Evolutionary conservation across 1,139 yeast species (phyloP), one percentile per base, ranked within the genome.

Genomic region (Pichia sp.): DNA sequence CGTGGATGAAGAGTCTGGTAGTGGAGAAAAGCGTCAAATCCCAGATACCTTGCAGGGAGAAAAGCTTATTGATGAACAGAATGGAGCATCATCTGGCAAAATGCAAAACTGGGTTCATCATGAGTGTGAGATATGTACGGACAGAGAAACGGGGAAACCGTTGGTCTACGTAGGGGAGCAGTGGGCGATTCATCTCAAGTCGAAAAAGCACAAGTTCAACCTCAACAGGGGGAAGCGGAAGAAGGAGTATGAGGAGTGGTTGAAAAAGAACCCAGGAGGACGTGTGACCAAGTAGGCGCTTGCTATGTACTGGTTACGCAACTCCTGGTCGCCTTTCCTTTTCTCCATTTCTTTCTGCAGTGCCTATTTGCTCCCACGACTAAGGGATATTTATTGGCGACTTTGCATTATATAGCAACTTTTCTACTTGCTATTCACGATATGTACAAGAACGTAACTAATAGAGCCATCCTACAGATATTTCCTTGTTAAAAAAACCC

Each of bases 131-230:
- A 69, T 76, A 1, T 93, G 99, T 66, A 72, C 70, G 15, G 84
- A 81, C 61, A 72, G 74, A 43, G 73, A 76, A 3, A 57, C 58
- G 1, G 85, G 84, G 2, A 72, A 79, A 6, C 78, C 80, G 0
- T 69, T 87, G 26, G 78, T 88, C 0, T 78, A 88, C 1, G 84
- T 93, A 8, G 98, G 98, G 0, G 82, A 82, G 4, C 85, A 79
- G 51, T 90, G 90, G 86, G 70, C 77, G 5, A 75, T 78, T 3
- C 99, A 93, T 68, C 56, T 82, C 49, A 72, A 74, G 30, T 85
- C 97, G 57, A 75, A 82, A 57, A 76, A 87, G 55, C 97, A 90
- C 61, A 73, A 75, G 52, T 69, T 74, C 7, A 73, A 72, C 51
- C 46, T 73, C n/a, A 69, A 70, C 16, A 68, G 75, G 53, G 75